Evolutionary conservation across 345 rosid genomes (phyloP).

Genomic region (Moringa oleifera): DNA sequence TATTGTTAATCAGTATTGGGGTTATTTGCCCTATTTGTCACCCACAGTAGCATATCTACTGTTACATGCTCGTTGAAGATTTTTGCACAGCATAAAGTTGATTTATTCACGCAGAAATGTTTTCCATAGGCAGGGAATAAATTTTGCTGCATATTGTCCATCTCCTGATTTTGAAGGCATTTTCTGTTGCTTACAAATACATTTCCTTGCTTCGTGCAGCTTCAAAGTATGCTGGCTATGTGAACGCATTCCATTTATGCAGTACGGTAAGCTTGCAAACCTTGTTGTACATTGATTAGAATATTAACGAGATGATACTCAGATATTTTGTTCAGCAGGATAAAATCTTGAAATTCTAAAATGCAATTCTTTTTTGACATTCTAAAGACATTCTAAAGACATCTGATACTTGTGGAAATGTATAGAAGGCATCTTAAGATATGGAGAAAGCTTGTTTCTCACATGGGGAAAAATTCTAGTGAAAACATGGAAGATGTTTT

Average conservation of each 20-base stretch:
- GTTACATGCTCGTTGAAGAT: too few species aligned
- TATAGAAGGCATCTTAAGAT: not conserved
- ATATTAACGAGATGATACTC: not conserved
- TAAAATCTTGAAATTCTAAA: too few species aligned
- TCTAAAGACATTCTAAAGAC: not conserved
- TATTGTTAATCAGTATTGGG: too few species aligned
- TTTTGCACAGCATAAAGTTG: not conserved
- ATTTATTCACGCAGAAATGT: not conserved
- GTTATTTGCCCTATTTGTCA: too few species aligned
- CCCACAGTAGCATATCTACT: too few species aligned
- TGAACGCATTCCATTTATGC: constrained; percentile 65
- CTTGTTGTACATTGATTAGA: not conserved
- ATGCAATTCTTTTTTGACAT: not conserved
- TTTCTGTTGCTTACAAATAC: constrained; percentile 2
- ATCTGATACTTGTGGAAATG: not conserved
- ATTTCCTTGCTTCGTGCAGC: constrained; percentile 38
- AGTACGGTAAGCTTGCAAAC: constrained; percentile 61
- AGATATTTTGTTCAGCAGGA: not conserved
- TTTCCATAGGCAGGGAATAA: not conserved
- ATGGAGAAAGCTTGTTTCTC: not conserved
- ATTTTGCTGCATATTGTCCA: constrained; percentile 1
- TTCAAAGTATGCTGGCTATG: constrained; percentile 92
- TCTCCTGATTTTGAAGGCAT: not conserved
- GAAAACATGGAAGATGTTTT: not conserved
- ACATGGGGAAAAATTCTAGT: not conserved